Evolutionary conservation across 2,329 filamentous ascomycete genomes (phyloP), one percentile per base, ranked within the genome.

Genomic region (Chrysoporthe puriensis): DNA sequence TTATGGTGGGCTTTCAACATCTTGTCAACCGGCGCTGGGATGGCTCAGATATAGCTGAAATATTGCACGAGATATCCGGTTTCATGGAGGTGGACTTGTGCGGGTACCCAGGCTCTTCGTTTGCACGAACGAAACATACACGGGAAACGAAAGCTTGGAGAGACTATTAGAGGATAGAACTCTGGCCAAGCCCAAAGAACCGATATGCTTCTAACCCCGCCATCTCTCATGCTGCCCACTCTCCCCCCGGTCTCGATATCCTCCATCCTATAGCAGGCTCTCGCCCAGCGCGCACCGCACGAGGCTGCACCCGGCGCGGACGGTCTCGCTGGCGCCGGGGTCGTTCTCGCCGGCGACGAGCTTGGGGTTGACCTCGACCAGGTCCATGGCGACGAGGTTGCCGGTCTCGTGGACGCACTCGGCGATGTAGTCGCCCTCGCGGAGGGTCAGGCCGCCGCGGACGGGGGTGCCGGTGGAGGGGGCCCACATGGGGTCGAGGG

Each of bases 361-460:
- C 72, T 85, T 88, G 26, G 91, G 91, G 81, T 94, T 94, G 71
- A 94, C 91, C 81, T 94, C 91, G 70, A 95, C 92, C 71, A 96
- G 80, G 77, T 96, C 92, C 80, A 96, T 89, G 56, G 91, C 91
- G 13, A 95, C 84, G 66, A 95, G 81, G 77, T 87, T 91, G 64
- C 92, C 92, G 7, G 91, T 94, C 82, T 92, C 85, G 78, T 95
- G 91, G 32, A 95, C 90, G 72, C 87, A 90, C 81, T 95, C 96
- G 74, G 94, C 96, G 79, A 99, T 98, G 81, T 93, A 99, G 79
- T 98, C 96, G 52, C 96, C 96, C 82, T 99, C 96, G 66, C 96
- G 88, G 74, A 99, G 85, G 3, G 96, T 99, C 77, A 99, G 81
- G 0, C 96, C 96, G 54, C 96, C 96, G 75, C 96, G 88, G 43